Conservation (phyloP, 805 yeast species). For the Isabelozyma gotoi region DNA sequence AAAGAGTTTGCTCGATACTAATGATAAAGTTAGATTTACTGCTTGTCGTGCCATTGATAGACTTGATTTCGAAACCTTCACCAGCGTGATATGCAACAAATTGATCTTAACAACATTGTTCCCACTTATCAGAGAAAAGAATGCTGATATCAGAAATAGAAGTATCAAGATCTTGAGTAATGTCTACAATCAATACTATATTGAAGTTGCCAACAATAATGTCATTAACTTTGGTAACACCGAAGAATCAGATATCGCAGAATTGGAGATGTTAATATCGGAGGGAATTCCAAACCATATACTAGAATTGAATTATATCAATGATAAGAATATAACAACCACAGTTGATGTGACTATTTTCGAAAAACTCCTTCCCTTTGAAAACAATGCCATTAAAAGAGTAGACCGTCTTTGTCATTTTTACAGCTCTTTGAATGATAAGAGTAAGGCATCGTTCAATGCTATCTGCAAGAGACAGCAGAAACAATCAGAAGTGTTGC, state of each 20-base stretch:
- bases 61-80: slow-evolving; percentile 47
- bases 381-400: slow-evolving; percentile 43
- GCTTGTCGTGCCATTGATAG: slow-evolving; percentile 54
- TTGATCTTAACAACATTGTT: slow-evolving; percentile 53
- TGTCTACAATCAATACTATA: slow-evolving; percentile 50
- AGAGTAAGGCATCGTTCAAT: slow-evolving; percentile 60
- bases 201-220: slow-evolving; percentile 8
- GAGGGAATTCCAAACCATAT: slow-evolving; percentile 63
- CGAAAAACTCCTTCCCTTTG: slow-evolving; percentile 61
- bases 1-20: slow-evolving; percentile 72
- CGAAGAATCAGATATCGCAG: slow-evolving; percentile 19
- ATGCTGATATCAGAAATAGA: slow-evolving; percentile 58
- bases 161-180: slow-evolving; percentile 56
- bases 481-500: slow-evolving; percentile 53
- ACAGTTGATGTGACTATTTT: slow-evolving; percentile 61
- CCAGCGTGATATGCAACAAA: slow-evolving; percentile 46
- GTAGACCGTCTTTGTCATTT: slow-evolving; percentile 54
- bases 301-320: slow-evolving; percentile 68
- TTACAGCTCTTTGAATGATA: slow-evolving; percentile 49
- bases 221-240: slow-evolving; percentile 31
- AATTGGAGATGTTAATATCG: slow-evolving; percentile 29
- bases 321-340: slow-evolving; percentile 64
- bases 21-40: slow-evolving; percentile 66
- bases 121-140: slow-evolving; percentile 71
- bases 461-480: slow-evolving; percentile 73